A percentile compares a stretch with the other conserved stretches of the same genome.
Evolutionary conservation across 2,329 filamentous ascomycete species (phyloP).

Genomic region (Pseudocercospora cruenta): DNA sequence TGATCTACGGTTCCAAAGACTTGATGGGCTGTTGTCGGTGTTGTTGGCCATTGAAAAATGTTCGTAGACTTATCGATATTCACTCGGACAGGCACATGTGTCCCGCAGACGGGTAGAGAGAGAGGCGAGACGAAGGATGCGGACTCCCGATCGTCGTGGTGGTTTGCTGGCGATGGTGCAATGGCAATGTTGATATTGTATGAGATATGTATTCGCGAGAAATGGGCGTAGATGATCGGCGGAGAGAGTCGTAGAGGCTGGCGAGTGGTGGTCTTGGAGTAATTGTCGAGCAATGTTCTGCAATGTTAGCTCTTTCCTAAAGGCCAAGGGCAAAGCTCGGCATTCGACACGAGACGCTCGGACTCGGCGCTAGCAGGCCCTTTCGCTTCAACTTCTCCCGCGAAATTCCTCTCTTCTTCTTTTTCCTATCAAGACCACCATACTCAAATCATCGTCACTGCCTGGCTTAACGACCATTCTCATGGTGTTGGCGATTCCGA

Average conservation of each 20-base stretch:
- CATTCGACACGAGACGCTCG: neutral
- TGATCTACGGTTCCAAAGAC: slow-evolving; percentile 77
- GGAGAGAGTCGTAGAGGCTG: slow-evolving; percentile 1
- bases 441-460: slow-evolving; percentile 74
- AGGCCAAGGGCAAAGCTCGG: neutral
- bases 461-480: slow-evolving; percentile 45
- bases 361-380: slow-evolving; percentile 1
- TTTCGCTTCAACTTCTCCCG: slow-evolving; percentile 13
- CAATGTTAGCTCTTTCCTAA: slow-evolving; percentile 1
- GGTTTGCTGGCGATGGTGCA: slow-evolving; percentile 9
- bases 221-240: slow-evolving; percentile 5
- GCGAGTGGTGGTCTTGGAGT: neutral
- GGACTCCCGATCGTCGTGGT: slow-evolving; percentile 18
- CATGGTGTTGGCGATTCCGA: slow-evolving; percentile 67
- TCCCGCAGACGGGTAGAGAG: slow-evolving; percentile 12
- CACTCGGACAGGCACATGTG: slow-evolving; percentile 1
- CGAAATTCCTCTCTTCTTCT: slow-evolving; percentile 27
- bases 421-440: slow-evolving; percentile 64
- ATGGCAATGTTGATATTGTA: neutral
- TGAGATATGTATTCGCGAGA: neutral
- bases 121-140: slow-evolving; percentile 18
- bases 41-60: slow-evolving; percentile 34
- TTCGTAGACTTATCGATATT: neutral
- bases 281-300: slow-evolving; percentile 6
- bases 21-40: slow-evolving; percentile 40